Conservation (phyloP, 148 eudicot genomes). For the Rhododendron kiyosumense region DNA sequence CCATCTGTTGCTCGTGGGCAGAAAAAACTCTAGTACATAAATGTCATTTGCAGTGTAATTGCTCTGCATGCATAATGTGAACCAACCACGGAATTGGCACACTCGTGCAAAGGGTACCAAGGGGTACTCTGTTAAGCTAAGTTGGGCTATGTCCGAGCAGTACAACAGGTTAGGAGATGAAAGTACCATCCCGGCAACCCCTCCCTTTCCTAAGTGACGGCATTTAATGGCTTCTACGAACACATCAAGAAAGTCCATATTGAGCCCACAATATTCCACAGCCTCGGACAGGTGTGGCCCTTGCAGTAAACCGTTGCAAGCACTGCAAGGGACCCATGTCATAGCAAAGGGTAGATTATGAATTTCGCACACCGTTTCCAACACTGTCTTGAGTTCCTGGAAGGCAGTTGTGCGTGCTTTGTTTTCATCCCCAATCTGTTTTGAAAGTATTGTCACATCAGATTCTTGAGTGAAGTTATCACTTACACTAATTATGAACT, state of each 20-base stretch:
- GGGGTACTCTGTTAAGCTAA: slow-evolving; percentile 24
- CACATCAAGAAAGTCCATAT: background rate
- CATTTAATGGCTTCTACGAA: too few species aligned
- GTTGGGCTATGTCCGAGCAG: slow-evolving; percentile 18
- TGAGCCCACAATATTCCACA: too few species aligned
- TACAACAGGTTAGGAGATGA: slow-evolving; percentile 14
- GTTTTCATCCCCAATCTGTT: background rate
- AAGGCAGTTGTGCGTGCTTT: background rate
- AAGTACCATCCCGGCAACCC: slow-evolving; percentile 19
- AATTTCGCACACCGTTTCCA: background rate
- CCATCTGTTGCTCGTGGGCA: background rate
- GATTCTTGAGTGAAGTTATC: too few species aligned
- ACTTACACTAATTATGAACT: too few species aligned
- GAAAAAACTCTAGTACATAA: slow-evolving; percentile 28
- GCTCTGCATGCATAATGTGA: slow-evolving; percentile 21
- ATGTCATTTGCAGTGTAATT: slow-evolving; percentile 4
- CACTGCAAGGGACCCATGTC: background rate
- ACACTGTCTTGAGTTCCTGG: too few species aligned
- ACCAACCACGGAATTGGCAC: slow-evolving; percentile 5
- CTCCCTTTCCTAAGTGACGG: slow-evolving; percentile 8
- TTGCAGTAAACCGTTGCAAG: background rate
- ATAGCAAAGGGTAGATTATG: background rate
- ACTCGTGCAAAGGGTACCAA: slow-evolving; percentile 20
- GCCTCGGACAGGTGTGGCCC: background rate
- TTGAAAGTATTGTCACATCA: too few species aligned